A percentile compares a stretch with the other conserved stretches of the same genome.
Evolutionary conservation across 106 monocot genomes (phyloP).

Genomic region (Narthecium ossifragum): DNA sequence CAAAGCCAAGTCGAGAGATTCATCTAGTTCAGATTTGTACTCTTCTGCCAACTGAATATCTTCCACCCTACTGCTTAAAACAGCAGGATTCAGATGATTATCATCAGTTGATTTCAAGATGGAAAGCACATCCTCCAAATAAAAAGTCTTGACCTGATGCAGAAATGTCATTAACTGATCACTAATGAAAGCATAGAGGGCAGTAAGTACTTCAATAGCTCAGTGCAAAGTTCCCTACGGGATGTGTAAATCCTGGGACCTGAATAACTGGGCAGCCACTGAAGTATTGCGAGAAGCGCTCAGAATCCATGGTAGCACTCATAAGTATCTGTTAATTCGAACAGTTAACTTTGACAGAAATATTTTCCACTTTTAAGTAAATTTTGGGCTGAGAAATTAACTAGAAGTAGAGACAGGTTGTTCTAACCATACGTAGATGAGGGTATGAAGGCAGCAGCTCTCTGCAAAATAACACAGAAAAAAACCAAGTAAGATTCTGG

Average conservation of each 20-base stretch:
- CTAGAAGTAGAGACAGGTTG: too few relatives aligned
- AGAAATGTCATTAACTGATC: slow-evolving; percentile 4
- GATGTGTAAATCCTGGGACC: slow-evolving; percentile 91
- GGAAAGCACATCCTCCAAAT: slow-evolving; percentile 92
- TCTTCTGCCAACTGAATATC: slow-evolving; percentile 46
- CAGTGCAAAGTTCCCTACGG: slow-evolving; percentile 41
- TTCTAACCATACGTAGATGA: slow-evolving; percentile 77
- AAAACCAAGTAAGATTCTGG: background rate
- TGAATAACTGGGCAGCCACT: slow-evolving; percentile 75
- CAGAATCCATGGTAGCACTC: slow-evolving; percentile 97
- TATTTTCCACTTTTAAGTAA: too few relatives aligned
- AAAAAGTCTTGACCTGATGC: slow-evolving; percentile 75
- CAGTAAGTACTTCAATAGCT: background rate
- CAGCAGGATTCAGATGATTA: slow-evolving; percentile 41
- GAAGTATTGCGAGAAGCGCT: slow-evolving; percentile 86
- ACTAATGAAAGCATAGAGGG: background rate
- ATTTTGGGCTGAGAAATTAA: too few relatives aligned
- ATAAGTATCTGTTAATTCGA: slow-evolving; percentile 68
- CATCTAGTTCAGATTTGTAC: slow-evolving; percentile 60
- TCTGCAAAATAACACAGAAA: slow-evolving; percentile 32
- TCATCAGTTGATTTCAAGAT: slow-evolving; percentile 45
- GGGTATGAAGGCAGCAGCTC: slow-evolving; percentile 74
- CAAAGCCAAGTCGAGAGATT: slow-evolving; percentile 73
- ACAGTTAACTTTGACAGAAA: too few relatives aligned
- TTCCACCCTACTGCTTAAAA: slow-evolving; percentile 26